Percentiles rank a stretch among this genome's conserved stretches.
Conservation (phyloP, 2,329 filamentous ascomycete species). For the Hawksworthiomyces lignivorus region DNA sequence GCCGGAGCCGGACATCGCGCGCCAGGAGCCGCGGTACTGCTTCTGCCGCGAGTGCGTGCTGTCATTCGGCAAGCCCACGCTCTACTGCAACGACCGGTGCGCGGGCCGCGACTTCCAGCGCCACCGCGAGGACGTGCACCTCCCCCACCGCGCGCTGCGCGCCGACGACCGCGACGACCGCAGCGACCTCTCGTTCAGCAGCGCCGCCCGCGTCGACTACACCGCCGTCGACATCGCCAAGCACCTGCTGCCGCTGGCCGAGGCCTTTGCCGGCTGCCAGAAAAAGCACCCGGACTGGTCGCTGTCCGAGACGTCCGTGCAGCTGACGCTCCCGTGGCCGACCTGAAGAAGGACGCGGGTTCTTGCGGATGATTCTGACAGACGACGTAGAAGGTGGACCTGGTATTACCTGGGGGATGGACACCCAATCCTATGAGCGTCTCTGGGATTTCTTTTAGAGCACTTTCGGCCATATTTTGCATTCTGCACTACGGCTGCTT, state of each 20-base stretch:
- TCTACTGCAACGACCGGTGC: constrained; percentile 26
- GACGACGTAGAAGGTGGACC: too few species aligned
- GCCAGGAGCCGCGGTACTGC: constrained; percentile 10
- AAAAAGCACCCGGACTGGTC: constrained; percentile 17
- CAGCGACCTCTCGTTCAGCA: constrained; percentile 11
- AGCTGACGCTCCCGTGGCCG: constrained; percentile 6
- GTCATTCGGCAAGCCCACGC: constrained; percentile 19
- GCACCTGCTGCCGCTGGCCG: constrained; percentile 13
- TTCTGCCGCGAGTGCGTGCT: constrained; percentile 27
- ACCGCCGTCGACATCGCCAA: constrained; percentile 15
- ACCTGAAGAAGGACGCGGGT: constrained; percentile 3
- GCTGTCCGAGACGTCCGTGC: constrained; percentile 9
- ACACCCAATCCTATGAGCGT: too few species aligned
- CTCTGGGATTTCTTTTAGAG: too few species aligned
- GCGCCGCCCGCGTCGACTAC: constrained; percentile 5
- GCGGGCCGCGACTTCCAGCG: constrained; percentile 23
- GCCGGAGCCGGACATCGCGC: background rate
- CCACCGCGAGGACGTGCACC: constrained; percentile 25
- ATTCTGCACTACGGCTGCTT: too few species aligned
- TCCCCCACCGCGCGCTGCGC: constrained; percentile 18
- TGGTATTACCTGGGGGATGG: too few species aligned
- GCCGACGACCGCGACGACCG: constrained; percentile 14
- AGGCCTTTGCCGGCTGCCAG: constrained; percentile 13
- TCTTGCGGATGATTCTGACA: too few species aligned
- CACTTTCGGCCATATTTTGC: too few species aligned